Percentiles rank a stretch among this genome's conserved stretches.
phyloP scores from a whole-genome alignment of 352 stramenopile genomes.

The Pythium volutum region DNA sequence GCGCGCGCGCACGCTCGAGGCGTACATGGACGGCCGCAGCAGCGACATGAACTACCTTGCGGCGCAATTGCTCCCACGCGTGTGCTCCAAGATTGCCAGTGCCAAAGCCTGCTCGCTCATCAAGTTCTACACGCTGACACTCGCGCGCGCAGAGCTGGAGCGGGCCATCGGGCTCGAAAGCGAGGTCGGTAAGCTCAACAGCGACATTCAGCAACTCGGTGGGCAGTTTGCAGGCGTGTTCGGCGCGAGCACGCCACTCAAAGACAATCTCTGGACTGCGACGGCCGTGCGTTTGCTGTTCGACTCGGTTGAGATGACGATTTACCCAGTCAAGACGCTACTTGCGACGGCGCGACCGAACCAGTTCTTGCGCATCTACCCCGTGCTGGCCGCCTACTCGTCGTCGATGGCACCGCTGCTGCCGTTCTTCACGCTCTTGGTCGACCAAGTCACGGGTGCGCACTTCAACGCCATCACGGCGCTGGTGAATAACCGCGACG shows the following conservation, averaged over 20 bases:
- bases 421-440: constrained; percentile 17
- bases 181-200: too few species aligned
- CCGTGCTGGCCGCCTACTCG: background rate
- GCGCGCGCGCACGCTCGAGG: background rate
- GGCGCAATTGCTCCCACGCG: background rate
- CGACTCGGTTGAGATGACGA: too few species aligned
- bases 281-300: too few species aligned
- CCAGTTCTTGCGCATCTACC: background rate
- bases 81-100: constrained; percentile 4
- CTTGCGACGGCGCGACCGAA: background rate
- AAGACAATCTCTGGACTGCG: too few species aligned
- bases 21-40: constrained; percentile 3
- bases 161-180: too few species aligned
- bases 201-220: too few species aligned
- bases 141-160: too few species aligned
- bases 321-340: constrained; percentile 4
- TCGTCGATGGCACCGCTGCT: background rate
- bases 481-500: constrained; percentile 10
- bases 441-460: constrained; percentile 15
- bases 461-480: constrained; percentile 20
- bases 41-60: constrained; percentile 9
- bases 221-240: too few species aligned
- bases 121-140: constrained; percentile 5
- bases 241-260: too few species aligned
- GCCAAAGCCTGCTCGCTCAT: background rate